Evolutionary conservation across 2,329 filamentous ascomycete species (phyloP).

Genomic region (Clarireedia homoeocarpa): DNA sequence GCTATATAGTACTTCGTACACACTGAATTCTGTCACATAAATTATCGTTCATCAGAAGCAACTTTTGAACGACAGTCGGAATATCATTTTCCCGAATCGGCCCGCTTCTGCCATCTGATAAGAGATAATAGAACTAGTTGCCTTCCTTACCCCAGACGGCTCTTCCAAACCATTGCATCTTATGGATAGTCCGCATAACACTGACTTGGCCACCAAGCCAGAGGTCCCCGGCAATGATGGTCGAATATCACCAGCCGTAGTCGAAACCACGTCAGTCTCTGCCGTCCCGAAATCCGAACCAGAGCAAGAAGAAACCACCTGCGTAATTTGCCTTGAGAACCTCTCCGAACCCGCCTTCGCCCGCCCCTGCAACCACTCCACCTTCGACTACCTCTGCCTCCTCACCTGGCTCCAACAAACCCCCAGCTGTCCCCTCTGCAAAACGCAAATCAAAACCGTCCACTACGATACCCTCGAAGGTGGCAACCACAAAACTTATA

Average conservation of each 20-base stretch:
- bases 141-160: neutral
- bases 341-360: slow-evolving; percentile 66
- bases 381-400: slow-evolving; percentile 82
- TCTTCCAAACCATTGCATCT: neutral
- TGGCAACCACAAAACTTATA: slow-evolving; percentile 50
- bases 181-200: slow-evolving; percentile 26
- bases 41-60: too few relatives aligned
- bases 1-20: too few relatives aligned
- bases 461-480: slow-evolving; percentile 54
- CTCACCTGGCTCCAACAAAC: slow-evolving; percentile 71
- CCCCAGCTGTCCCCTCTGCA: slow-evolving; percentile 74
- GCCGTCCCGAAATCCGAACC: slow-evolving; percentile 21
- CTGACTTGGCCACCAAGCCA: slow-evolving; percentile 34
- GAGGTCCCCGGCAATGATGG: slow-evolving; percentile 31
- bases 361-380: slow-evolving; percentile 68
- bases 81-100: too few relatives aligned
- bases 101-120: too few relatives aligned
- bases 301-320: slow-evolving; percentile 42
- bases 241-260: neutral
- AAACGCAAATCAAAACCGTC: slow-evolving; percentile 46
- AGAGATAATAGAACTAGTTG: neutral
- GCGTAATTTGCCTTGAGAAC: slow-evolving; percentile 79
- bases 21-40: too few relatives aligned
- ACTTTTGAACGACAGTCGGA: too few relatives aligned
- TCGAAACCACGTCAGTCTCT: neutral